Conservation (phyloP, 371 early-diverging fungal genomes). For the Mucor ambiguus region DNA sequence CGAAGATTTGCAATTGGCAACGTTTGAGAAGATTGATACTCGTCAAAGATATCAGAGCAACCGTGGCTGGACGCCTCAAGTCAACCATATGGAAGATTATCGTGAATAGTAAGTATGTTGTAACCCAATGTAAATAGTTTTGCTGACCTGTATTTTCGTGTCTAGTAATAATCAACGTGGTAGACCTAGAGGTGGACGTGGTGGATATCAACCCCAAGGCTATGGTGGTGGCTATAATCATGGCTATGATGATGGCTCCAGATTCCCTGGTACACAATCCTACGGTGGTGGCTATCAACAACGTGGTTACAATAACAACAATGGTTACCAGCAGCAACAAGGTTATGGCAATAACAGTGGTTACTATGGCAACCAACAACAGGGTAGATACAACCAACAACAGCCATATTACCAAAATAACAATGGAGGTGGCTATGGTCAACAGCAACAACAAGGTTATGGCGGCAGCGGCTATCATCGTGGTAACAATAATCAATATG, state of each 20-base stretch:
- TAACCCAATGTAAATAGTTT: not conserved
- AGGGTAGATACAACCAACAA: slow-evolving; percentile 14
- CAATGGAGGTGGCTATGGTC: slow-evolving; percentile 11
- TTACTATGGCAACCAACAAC: slow-evolving; percentile 10
- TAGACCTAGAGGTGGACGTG: slow-evolving; percentile 14
- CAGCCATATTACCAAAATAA: slow-evolving; percentile 5
- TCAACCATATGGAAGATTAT: slow-evolving; percentile 51
- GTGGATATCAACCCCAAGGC: slow-evolving; percentile 36
- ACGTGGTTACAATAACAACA: not conserved
- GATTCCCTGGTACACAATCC: slow-evolving; percentile 18
- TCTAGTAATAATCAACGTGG: slow-evolving; percentile 26
- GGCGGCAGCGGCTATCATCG: slow-evolving; percentile 15
- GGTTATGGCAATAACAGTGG: slow-evolving; percentile 14
- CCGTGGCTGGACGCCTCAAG: slow-evolving; percentile 46
- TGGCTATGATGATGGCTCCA: slow-evolving; percentile 20
- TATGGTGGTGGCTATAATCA: slow-evolving; percentile 33
- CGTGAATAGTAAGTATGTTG: slow-evolving; percentile 37
- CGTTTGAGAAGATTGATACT: slow-evolving; percentile 47
- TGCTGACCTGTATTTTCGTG: not conserved
- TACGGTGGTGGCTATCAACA: slow-evolving; percentile 21
- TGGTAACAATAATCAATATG: slow-evolving; percentile 10
- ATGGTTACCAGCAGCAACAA: slow-evolving; percentile 14
- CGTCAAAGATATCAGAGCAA: slow-evolving; percentile 29
- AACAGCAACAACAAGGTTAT: slow-evolving; percentile 11
- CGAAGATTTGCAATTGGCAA: slow-evolving; percentile 60